Percentiles rank a stretch among this genome's conserved stretches.
phyloP scores from a whole-genome alignment of 306 rosid species.

The Dryas alaskensis region DNA sequence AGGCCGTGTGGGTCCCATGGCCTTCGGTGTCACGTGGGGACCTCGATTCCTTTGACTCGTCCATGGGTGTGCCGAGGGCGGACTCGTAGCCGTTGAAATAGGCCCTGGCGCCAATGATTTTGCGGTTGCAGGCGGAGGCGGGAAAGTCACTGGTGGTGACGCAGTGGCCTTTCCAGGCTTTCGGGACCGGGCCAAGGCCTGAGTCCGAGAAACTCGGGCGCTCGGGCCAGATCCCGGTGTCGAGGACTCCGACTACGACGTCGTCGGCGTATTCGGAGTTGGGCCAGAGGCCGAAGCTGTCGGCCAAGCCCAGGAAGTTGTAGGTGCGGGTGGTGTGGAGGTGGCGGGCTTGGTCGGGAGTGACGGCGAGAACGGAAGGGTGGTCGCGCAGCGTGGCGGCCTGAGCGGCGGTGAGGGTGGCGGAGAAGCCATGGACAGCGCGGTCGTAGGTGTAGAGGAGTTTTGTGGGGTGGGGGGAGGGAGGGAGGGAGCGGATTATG shows the following conservation, averaged over 20 bases:
- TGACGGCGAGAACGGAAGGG: slow-evolving; percentile 50
- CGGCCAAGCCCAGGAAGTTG: slow-evolving; percentile 58
- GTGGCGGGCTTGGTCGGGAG: slow-evolving; percentile 62
- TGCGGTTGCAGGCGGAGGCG: slow-evolving; percentile 53
- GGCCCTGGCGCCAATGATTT: slow-evolving; percentile 68
- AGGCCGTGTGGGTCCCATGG: slow-evolving; percentile 82
- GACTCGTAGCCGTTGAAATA: slow-evolving; percentile 63
- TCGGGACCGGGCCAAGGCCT: slow-evolving; percentile 41
- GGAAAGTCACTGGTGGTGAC: slow-evolving; percentile 41
- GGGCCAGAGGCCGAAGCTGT: slow-evolving; percentile 58
- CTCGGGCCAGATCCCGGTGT: slow-evolving; percentile 93
- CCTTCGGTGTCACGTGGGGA: slow-evolving; percentile 76
- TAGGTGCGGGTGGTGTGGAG: slow-evolving; percentile 81
- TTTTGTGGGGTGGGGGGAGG: slow-evolving; percentile 48
- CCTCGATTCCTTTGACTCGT: slow-evolving; percentile 47
- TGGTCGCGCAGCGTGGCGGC: slow-evolving; percentile 36
- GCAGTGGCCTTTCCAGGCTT: slow-evolving; percentile 63
- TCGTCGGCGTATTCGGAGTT: slow-evolving; percentile 55
- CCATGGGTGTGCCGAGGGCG: slow-evolving; percentile 39
- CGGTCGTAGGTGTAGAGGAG: slow-evolving; percentile 63
- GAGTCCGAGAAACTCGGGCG: slow-evolving; percentile 51
- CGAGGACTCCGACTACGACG: slow-evolving; percentile 64
- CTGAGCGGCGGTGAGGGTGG: slow-evolving; percentile 47
- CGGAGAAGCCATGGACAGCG: slow-evolving; percentile 71
- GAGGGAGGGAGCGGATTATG: slow-evolving; percentile 62